Conservation (phyloP, 2,329 filamentous ascomycete genomes). For the Berkeleyomyces rouxiae region DNA sequence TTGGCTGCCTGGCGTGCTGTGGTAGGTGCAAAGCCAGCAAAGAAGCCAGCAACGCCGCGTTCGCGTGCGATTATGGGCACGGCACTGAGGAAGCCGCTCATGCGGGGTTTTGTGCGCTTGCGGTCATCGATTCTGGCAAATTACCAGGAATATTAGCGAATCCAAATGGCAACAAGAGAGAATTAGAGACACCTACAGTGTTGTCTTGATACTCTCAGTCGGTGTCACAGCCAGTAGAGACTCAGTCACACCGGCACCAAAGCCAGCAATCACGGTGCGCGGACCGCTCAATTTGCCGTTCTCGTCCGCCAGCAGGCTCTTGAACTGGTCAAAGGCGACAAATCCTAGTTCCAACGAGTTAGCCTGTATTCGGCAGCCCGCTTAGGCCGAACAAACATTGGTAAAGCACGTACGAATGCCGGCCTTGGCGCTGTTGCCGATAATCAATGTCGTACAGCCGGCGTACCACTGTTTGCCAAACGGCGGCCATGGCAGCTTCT, state of each 20-base stretch:
- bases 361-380: background rate
- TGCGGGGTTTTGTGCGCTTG: constrained; percentile 67
- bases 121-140: constrained; percentile 69
- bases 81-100: constrained; percentile 85
- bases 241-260: constrained; percentile 89
- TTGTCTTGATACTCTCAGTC: constrained; percentile 96
- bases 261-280: constrained; percentile 79
- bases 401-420: constrained; percentile 51
- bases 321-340: constrained; percentile 92
- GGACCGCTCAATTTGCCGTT: constrained; percentile 82
- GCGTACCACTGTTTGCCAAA: constrained; percentile 95
- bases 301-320: constrained; percentile 61
- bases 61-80: constrained; percentile 75
- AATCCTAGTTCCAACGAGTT: constrained; percentile 40
- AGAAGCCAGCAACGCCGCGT: constrained; percentile 78
- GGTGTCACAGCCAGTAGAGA: constrained; percentile 86
- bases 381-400: too few species aligned
- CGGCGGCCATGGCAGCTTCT: constrained; percentile 88
- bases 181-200: constrained; percentile 40
- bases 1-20: constrained; percentile 92
- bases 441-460: constrained; percentile 89
- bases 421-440: constrained; percentile 92
- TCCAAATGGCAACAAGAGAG: background rate
- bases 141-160: background rate
- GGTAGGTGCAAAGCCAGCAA: constrained; percentile 91